Evolutionary conservation across 768 basidiomycete genomes (phyloP), one percentile per base, ranked within the genome.

Genomic region (Hypsizygus marmoreus): DNA sequence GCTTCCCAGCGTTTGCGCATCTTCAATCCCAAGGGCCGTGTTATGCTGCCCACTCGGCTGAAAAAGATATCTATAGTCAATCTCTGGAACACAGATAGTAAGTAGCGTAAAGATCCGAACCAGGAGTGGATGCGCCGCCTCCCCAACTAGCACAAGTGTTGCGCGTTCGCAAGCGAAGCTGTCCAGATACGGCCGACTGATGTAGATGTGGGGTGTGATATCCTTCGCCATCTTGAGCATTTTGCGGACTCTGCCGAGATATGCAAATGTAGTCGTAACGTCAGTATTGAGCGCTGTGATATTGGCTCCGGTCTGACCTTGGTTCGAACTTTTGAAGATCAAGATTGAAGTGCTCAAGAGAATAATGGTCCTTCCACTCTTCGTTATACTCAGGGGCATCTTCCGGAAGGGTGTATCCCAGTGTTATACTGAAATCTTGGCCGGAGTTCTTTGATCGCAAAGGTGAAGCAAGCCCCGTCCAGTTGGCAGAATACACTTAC

Each of bases 51-150:
- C 75, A 24, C 74, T 72, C n/a, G 80, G 80, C 82, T 84, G 47
- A 20, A 36, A 46, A 32, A 19, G 31, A 19, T 20, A 35, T 28
- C 31, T n/a, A 31, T 22, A 13, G 33, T 33, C 11, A 31, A 40
- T 22, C 45, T 39, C 11, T 25, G 19, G 23, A 35, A 47, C 29
- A 40, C 22, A 30, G 9, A 30, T 26, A 23, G 30, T n/a, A 12
- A 17, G 19, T 40, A 40, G 35, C 23, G 36, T 36, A 35, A 25
- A 23, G 10, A 23, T 33, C 12, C 65, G 43, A 49, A 71, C 82
- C 57, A 78, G 64, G 26, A 79, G 61, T 11, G 81, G 77, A 59
- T 84, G 81, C 0, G 77, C 80, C 2, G 81, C 81, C 43, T 83
- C 80, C 38, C 82, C 84, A n/a, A 82, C 70, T 12, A 84, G 61